A percentile compares a stretch with the other conserved stretches of the same genome.
These are phyloP conservation scores for Cladosporium oxysporum DNA, from an alignment of 2,329 filamentous ascomycete genomes.

Conservation along the genomic window DNA sequence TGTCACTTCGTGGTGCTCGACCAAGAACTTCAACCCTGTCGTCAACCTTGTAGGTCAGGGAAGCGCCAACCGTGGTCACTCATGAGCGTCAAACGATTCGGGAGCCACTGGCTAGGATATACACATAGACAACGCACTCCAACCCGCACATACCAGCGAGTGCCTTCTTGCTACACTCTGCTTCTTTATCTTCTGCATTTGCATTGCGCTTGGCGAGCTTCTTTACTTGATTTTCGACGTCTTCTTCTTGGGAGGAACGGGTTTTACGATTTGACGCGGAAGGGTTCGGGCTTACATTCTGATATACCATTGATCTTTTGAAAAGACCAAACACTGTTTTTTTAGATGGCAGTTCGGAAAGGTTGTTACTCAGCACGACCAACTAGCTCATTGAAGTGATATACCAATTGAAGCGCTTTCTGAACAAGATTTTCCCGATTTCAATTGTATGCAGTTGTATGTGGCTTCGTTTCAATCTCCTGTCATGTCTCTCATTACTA, in stretches of 20 bases:
- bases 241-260: not conserved
- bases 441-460: not conserved
- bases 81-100: not conserved
- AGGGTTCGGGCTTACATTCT: constrained; percentile 8
- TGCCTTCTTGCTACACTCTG: not conserved
- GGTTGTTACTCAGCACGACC: constrained; percentile 1
- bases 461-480: not conserved
- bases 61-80: constrained; percentile 24
- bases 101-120: not conserved
- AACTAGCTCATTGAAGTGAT: not conserved
- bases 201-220: not conserved
- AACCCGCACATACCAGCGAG: not conserved
- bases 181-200: not conserved
- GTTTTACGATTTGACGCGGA: constrained; percentile 17
- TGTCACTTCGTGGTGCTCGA: constrained; percentile 35
- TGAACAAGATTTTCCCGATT: not conserved
- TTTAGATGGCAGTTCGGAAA: not conserved
- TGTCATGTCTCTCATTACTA: not conserved
- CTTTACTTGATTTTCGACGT: not conserved
- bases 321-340: not conserved
- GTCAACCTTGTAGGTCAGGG: constrained; percentile 38
- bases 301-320: constrained; percentile 17
- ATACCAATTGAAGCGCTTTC: not conserved
- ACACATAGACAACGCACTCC: not conserved
- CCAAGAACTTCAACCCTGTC: constrained; percentile 41